Evolutionary conservation across 306 rosid species (phyloP).

Genomic region (Pterocarpus macrocarpus): DNA sequence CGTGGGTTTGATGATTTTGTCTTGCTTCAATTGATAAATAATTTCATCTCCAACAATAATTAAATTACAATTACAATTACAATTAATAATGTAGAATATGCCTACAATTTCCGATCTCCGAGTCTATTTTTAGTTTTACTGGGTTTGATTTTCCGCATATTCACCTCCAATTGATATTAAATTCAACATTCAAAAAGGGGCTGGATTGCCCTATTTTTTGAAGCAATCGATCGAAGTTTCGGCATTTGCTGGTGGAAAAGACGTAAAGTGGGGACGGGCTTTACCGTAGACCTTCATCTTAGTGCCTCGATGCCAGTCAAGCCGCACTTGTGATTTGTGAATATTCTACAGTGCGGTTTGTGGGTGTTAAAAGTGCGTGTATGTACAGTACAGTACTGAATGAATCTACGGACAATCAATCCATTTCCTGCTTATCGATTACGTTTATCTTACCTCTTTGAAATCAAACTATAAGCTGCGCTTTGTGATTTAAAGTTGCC

Average conservation of each 20-base stretch:
- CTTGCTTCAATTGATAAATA: not conserved
- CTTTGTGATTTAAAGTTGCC: not conserved
- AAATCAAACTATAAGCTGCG: not conserved
- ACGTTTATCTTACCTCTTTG: not conserved
- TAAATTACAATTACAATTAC: not conserved
- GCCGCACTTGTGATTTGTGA: not conserved
- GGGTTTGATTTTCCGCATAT: not conserved
- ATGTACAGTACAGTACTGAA: not conserved
- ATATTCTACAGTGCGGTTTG: not conserved
- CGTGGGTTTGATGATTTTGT: not conserved
- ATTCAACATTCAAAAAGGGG: too few relatives aligned
- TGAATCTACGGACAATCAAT: not conserved
- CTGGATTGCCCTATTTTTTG: too few relatives aligned
- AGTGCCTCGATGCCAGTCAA: not conserved
- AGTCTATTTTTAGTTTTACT: not conserved
- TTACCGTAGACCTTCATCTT: not conserved
- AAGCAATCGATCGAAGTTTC: too few relatives aligned
- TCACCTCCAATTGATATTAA: too few relatives aligned
- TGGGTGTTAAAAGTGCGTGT: not conserved
- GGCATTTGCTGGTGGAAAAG: not conserved
- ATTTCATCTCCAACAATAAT: not conserved
- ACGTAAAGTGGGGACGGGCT: not conserved
- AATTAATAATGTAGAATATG: not conserved
- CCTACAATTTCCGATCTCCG: not conserved
- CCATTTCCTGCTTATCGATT: not conserved